Conservation (phyloP, 2,329 filamentous ascomycete species). For the Dactylonectria macrodidyma region DNA sequence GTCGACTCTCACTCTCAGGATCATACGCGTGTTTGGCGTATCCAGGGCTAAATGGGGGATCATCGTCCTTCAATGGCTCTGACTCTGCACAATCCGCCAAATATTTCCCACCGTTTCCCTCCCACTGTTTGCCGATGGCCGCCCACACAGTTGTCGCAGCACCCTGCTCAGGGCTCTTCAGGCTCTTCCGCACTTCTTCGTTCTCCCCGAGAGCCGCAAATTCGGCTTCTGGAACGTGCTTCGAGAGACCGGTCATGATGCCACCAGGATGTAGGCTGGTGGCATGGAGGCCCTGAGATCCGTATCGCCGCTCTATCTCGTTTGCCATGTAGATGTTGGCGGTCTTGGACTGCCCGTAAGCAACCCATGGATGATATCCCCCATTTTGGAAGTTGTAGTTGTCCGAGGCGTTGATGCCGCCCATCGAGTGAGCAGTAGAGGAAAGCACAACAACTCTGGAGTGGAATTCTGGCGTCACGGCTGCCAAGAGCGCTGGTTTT, state of each 20-base stretch:
- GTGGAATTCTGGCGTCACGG: slow-evolving; percentile 54
- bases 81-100: slow-evolving; percentile 23
- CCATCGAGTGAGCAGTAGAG: slow-evolving; percentile 56
- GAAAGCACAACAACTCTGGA: slow-evolving; percentile 64
- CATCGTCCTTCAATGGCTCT: slow-evolving; percentile 6
- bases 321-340: slow-evolving; percentile 40
- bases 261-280: slow-evolving; percentile 35
- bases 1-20: slow-evolving; percentile 10
- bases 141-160: slow-evolving; percentile 24
- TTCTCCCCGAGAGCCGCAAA: not conserved
- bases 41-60: not conserved
- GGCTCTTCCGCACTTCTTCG: not conserved
- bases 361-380: slow-evolving; percentile 28
- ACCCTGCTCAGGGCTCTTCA: slow-evolving; percentile 27
- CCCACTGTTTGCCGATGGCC: slow-evolving; percentile 28
- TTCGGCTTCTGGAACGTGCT: not conserved
- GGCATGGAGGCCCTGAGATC: slow-evolving; percentile 22
- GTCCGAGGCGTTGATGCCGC: slow-evolving; percentile 31
- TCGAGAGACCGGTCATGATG: slow-evolving; percentile 14
- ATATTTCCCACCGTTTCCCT: slow-evolving; percentile 29
- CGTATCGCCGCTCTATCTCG: slow-evolving; percentile 37
- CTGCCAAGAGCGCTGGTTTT: slow-evolving; percentile 57
- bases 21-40: slow-evolving; percentile 27
- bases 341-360: slow-evolving; percentile 39
- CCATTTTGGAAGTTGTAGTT: slow-evolving; percentile 35